Evolutionary conservation across 345 rosid genomes (phyloP), one percentile per base, ranked within the genome.

Genomic region (Salix brachista): DNA sequence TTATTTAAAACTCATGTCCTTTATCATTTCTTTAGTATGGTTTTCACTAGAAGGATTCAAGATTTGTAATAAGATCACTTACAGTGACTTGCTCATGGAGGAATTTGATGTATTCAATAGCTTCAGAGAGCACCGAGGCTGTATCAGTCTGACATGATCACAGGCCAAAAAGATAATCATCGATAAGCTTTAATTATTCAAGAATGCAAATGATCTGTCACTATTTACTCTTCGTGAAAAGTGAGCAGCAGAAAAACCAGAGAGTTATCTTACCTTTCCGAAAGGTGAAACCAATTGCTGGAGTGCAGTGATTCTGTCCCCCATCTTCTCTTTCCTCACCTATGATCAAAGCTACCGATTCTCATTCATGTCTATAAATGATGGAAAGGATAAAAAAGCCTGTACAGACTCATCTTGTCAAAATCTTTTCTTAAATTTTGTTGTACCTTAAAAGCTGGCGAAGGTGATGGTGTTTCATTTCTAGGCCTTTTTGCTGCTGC

Each of bases 241-340:
- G 65, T 68, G 77, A 75, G 52, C 19, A 77, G n/a, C 23, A 77
- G n/a, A 28, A 64, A 36, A 75, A 77, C 74, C 44, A 71, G 39
- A 67, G 18, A 32, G 65, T 34, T 70, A 71, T 73, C 80, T 82
- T 82, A 94, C 99, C 96, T 96, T 96, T 92, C 99, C 99, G 80
- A 92, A 96, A 94, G 99, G 99, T 71, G 98, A 91, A 87, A 96
- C 98, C 90, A 96, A 91, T 92, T 96, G 99, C 89, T 96, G 99
- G 78, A 96, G 99, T 71, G 98, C 94, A 86, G 98, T 95, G 93
- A 96, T 96, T 94, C 97, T 92, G 98, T 96, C 99, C 90, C 98
- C 98, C 97, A 91, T 92, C 89, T 96, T 96, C 91, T 92, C 98
- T 89, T 94, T 96, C 87, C 94, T 92, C 88, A 88, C 99, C 99